Evolutionary conservation across 23 red algal species (phyloP).

Genomic region (Chondrus crispus): DNA sequence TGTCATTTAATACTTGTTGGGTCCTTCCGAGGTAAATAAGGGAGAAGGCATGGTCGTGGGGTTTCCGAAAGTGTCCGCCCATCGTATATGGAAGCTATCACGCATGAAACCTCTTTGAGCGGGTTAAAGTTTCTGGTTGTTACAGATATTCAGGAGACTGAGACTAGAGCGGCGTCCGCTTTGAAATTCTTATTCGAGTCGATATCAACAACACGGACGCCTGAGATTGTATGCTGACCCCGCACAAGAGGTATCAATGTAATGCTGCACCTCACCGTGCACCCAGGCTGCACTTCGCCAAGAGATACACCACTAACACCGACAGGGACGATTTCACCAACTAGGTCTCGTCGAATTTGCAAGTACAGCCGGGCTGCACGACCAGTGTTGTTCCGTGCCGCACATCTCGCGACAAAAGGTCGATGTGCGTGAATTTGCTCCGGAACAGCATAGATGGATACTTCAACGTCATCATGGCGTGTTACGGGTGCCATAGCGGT

Average conservation of each 20-base stretch:
- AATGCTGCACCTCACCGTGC: slow-evolving; percentile 24
- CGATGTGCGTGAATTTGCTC: slow-evolving; percentile 44
- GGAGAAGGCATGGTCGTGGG: too few relatives aligned
- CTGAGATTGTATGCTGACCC: slow-evolving; percentile 47
- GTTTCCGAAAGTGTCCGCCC: too few relatives aligned
- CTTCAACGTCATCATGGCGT: slow-evolving; percentile 28
- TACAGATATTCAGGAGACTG: slow-evolving; percentile 37
- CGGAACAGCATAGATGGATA: slow-evolving; percentile 57
- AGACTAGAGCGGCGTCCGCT: slow-evolving; percentile 31
- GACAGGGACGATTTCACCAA: slow-evolving; percentile 59
- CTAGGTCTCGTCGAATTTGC: slow-evolving; percentile 67
- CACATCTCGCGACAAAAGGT: slow-evolving; percentile 63
- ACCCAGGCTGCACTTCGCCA: slow-evolving; percentile 47
- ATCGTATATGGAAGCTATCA: too few relatives aligned
- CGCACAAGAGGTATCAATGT: slow-evolving; percentile 67
- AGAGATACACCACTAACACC: slow-evolving; percentile 69
- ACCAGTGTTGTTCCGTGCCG: slow-evolving; percentile 41
- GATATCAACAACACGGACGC: slow-evolving; percentile 63
- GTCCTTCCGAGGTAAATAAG: too few relatives aligned
- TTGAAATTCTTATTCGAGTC: slow-evolving; percentile 60
- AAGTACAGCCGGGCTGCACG: slow-evolving; percentile 48
- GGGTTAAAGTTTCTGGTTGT: too few relatives aligned
- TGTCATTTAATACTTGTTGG: too few relatives aligned
- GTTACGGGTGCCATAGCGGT: not conserved
- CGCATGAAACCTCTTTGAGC: too few relatives aligned